Evolutionary conservation across 352 stramenopile genomes (phyloP).

Genomic region (Phytopythium oedochilum): DNA sequence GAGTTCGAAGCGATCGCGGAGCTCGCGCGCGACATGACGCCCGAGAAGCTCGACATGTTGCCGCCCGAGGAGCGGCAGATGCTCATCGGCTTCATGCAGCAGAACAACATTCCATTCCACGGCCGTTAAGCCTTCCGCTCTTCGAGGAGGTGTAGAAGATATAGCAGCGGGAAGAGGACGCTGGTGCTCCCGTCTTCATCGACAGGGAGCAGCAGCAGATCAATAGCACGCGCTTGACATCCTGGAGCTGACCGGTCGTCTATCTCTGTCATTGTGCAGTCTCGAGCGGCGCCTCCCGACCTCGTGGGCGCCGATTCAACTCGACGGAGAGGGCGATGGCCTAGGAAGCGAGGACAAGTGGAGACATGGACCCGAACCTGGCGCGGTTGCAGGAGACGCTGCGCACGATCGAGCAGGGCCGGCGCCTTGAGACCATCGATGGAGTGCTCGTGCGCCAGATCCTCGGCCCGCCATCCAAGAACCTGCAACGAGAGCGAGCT

Average conservation of each 20-base stretch:
- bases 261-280: not conserved
- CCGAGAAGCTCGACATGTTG: constrained; percentile 76
- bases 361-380: constrained; percentile 13
- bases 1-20: constrained; percentile 63
- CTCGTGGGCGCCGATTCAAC: not conserved
- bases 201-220: not conserved
- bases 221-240: not conserved
- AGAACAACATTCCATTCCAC: constrained; percentile 68
- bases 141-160: not conserved
- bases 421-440: constrained; percentile 42
- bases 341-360: not conserved
- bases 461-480: constrained; percentile 10
- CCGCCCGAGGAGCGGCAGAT: constrained; percentile 76
- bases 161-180: not conserved
- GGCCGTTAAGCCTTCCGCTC: not conserved
- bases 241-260: not conserved
- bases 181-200: too few relatives aligned
- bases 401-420: constrained; percentile 48
- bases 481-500: not conserved
- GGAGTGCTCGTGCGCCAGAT: constrained; percentile 44
- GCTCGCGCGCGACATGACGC: constrained; percentile 75
- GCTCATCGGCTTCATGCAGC: constrained; percentile 76
- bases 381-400: constrained; percentile 41
- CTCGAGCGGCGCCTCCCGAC: not conserved
- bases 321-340: not conserved